These are phyloP conservation scores for Groenewaldozyma tartarivorans DNA, from an alignment of 805 yeast species.

Conservation along the genomic window DNA sequence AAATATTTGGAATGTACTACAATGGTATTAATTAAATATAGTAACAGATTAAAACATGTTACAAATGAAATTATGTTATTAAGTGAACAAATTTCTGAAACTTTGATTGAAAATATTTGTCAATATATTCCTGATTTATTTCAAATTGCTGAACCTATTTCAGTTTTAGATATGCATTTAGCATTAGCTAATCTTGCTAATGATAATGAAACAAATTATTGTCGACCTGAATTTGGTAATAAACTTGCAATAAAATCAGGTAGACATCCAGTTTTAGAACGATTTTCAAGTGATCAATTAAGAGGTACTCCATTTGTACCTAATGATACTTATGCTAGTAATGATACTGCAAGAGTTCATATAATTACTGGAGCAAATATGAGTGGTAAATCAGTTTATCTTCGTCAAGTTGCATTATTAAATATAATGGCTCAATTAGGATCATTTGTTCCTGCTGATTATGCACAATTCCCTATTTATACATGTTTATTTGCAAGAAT, in stretches of 20 bases:
- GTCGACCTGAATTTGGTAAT: not conserved
- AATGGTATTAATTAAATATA: not conserved
- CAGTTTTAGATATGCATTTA: not conserved
- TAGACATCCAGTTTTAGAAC: not conserved
- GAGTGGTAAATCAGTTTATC: constrained; percentile 81
- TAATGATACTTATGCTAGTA: constrained; percentile 43
- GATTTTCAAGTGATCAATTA: not conserved
- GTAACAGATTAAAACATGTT: not conserved
- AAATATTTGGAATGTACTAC: not conserved
- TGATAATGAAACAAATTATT: not conserved
- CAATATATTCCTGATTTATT: not conserved
- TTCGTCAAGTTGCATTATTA: constrained; percentile 61
- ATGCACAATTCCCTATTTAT: constrained; percentile 54
- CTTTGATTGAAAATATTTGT: not conserved
- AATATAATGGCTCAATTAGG: constrained; percentile 74
- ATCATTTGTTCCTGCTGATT: constrained; percentile 58
- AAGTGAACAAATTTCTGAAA: not conserved
- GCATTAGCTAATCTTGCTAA: not conserved
- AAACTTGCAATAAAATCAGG: not conserved
- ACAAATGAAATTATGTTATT: not conserved
- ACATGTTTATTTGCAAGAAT: constrained; percentile 41
- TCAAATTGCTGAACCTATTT: not conserved
- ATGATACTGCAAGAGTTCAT: constrained; percentile 40
- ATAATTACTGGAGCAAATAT: constrained; percentile 80
- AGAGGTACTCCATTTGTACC: not conserved